A percentile compares a stretch with the other conserved stretches of the same genome.
These are phyloP conservation scores for Forsythia viridissima DNA, from an alignment of 257 asterid genomes.

Conservation along the genomic window DNA sequence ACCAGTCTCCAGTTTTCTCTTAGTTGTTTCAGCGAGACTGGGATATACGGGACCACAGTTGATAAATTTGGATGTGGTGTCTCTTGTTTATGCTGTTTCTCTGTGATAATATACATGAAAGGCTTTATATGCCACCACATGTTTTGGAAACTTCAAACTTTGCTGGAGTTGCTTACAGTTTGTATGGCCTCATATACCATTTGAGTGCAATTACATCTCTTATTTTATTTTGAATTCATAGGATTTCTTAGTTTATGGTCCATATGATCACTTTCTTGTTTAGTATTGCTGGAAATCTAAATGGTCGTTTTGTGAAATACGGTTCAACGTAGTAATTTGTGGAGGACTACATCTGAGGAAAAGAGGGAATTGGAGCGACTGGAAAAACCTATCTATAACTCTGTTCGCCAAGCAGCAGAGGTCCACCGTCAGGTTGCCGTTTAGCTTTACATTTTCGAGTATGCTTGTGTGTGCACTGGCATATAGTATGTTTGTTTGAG, in stretches of 20 bases:
- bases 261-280: slow-evolving; percentile 1
- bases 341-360: slow-evolving; percentile 97
- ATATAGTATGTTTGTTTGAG: background rate
- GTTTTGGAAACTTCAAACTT: background rate
- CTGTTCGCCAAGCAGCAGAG: slow-evolving; percentile 97
- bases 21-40: background rate
- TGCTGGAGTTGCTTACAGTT: background rate
- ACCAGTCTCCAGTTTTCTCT: background rate
- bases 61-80: background rate
- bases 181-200: background rate
- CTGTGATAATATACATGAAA: background rate
- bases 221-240: background rate
- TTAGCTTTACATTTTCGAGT: background rate
- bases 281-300: slow-evolving; percentile 19
- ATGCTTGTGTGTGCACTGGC: background rate
- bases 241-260: background rate
- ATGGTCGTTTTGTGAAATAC: slow-evolving; percentile 17
- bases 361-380: slow-evolving; percentile 92
- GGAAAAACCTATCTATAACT: slow-evolving; percentile 82
- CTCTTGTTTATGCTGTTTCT: background rate
- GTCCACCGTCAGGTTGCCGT: slow-evolving; percentile 93
- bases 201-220: background rate
- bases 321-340: slow-evolving; percentile 65
- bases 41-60: background rate
- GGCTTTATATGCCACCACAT: background rate